Evolutionary conservation across 148 eudicot genomes (phyloP).

Genomic region (Camellia japonica): DNA sequence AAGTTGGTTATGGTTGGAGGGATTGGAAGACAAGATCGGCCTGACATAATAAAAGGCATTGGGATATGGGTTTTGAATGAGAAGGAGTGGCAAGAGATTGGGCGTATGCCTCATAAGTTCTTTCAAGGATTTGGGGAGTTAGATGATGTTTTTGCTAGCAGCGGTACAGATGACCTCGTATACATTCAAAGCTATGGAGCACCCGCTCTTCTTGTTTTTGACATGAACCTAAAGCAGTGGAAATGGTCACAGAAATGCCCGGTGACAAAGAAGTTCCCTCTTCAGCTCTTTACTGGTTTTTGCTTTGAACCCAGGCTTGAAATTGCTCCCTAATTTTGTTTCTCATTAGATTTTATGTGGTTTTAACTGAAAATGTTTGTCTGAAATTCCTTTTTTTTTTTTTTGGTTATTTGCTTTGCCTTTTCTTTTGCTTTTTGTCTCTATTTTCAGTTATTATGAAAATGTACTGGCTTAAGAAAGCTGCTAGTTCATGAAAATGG

Average conservation of each 20-base stretch:
- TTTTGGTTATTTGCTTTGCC: background rate
- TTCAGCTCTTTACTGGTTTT: conserved; percentile 94
- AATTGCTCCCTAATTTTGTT: conserved; percentile 50
- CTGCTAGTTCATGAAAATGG: conserved; percentile 17
- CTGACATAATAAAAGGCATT: conserved; percentile 86
- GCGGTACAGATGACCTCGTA: conserved; percentile 70
- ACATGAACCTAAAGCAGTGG: conserved; percentile 67
- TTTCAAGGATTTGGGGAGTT: conserved; percentile 95
- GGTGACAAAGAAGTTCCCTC: conserved; percentile 81
- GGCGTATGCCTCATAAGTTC: conserved; percentile 82
- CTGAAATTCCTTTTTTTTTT: background rate
- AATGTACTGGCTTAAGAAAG: conserved; percentile 18
- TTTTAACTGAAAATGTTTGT: background rate
- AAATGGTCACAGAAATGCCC: conserved; percentile 94
- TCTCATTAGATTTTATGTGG: background rate
- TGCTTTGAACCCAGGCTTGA: conserved; percentile 95
- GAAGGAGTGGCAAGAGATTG: conserved; percentile 71
- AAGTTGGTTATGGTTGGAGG: conserved; percentile 93
- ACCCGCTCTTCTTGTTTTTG: conserved; percentile 79
- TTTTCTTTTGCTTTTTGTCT: background rate
- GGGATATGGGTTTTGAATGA: conserved; percentile 81
- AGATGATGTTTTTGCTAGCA: conserved; percentile 91
- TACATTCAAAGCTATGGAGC: conserved; percentile 93
- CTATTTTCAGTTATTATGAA: background rate
- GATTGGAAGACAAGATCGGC: conserved; percentile 74